Base-by-base conservation (phyloP, 1,284 basidiomycete species). In the Trichosporon sp. region DNA sequence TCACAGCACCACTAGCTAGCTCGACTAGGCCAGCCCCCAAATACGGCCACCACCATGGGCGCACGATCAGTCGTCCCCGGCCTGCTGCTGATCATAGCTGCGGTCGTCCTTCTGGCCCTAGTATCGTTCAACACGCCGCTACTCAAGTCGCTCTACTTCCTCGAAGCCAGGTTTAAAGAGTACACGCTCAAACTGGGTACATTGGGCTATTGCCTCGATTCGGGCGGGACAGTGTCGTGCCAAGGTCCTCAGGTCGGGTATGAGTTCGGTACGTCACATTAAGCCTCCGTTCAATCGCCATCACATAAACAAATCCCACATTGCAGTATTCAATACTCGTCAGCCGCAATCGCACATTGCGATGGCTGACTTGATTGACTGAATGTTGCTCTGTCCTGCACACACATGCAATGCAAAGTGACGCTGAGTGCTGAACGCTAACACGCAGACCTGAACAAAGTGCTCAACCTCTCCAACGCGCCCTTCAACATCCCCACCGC, bases 51-150 rank as follows among this genome's bases (percentile, higher is more conserved):
- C 61, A 71, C 63, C 63, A 80, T 79, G 78, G 71, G 73, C 19
- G 71, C 90, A 63, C 85, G 88, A 37, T 89, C 89, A 65, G 91
- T 90, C 14, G 92, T 91, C 1, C 91, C 92, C 19, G 92, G 92
- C 56, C 90, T 92, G 73, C 59, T 94, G 59, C 83, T 91, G 68
- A 92, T 89, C 21, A 84, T 91, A 62, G 78, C 83, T 34, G 90
- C 91, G 0, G 87, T 90, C 2, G 79, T 85, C 66, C 82, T 93
- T 46, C 86, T 95, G 57, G 89, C 88, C 8, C 77, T 93, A 54
- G 92, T 92, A 37, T 88, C 89, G 21, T 94, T 95, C 82, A 90
- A 87, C 67, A 90, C 92, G 7, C 92, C 92, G 0, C 85, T 87
- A 73, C 83, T 94, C 81, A 93, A 91, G 78, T 88, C 87, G 2